Evolutionary conservation across 371 early-diverging fungal genomes (phyloP), one percentile per base, ranked within the genome.

Genomic region (Apophysomyces trapeziformis): DNA sequence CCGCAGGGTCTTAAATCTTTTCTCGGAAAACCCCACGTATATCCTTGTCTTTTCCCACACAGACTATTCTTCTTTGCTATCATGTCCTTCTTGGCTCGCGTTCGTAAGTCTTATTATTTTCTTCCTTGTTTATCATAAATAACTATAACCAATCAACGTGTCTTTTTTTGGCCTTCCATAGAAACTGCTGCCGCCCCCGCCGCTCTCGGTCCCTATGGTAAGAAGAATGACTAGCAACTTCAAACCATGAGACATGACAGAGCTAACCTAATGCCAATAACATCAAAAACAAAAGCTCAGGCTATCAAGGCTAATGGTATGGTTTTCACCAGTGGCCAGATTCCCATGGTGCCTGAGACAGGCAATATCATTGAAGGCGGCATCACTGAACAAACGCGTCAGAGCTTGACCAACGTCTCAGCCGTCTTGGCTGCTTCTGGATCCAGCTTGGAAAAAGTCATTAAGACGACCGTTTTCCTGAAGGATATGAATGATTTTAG

Each of bases 401-500:
- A 89, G 72, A 87, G 80, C 12, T 77, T 94, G 57, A 75, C 68
- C 63, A 94, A 93, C 79, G 72, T 94, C 57, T 78, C 84, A 68
- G 87, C 85, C 7, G 87, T 94, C 35, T 76, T 94, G 12, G 84
- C 87, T 67, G 92, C 88, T 16, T 80, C 89, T 57, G 90, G 89
- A 44, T 86, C 92, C 50, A 77, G 80, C 68, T 75, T 94, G 26
- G 81, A 90, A 56, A 83, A 89, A 65, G 91, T 93, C 35, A 85
- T 92, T 72, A 94, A 94, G 84, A 91, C 91, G 39, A 93, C 92
- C 54, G 92, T 93, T 54, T 94, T 93, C 75, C 72, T 94, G 38
- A 87, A 87, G 75, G 89, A 88, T 66, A 89, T 89, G 81, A 89
- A 90, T 69, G 91, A 92, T 74, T 94, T 92, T 75, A 85, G 74